Evolutionary conservation across 2,329 filamentous ascomycete species (phyloP).

Genomic region (Hansfordia pulvinata): DNA sequence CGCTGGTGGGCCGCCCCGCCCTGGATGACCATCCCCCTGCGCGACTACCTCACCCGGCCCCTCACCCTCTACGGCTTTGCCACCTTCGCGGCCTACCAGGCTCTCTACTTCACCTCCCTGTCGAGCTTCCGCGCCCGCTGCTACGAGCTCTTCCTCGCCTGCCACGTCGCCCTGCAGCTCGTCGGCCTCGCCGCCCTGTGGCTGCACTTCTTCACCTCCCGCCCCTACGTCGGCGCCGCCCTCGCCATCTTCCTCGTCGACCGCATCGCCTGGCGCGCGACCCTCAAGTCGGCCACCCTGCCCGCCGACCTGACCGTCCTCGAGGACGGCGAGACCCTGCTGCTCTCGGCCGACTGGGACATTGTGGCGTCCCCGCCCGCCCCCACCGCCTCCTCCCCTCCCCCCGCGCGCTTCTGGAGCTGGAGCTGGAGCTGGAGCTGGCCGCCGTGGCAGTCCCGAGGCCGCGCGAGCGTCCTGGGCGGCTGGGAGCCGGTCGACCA

Average conservation of each 20-base stretch:
- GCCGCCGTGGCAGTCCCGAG: constrained; percentile 8
- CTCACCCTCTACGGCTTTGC: constrained; percentile 38
- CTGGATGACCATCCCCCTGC: constrained; percentile 26
- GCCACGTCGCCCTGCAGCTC: constrained; percentile 43
- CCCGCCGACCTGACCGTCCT: constrained; percentile 36
- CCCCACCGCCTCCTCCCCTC: constrained; percentile 3
- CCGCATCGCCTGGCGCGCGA: constrained; percentile 40
- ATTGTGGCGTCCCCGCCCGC: constrained; percentile 7
- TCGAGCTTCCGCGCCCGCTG: constrained; percentile 43
- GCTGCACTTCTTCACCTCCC: constrained; percentile 39
- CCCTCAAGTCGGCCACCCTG: constrained; percentile 32
- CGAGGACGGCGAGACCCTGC: constrained; percentile 40
- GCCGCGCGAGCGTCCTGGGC: constrained; percentile 24
- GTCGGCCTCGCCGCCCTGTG: constrained; percentile 41
- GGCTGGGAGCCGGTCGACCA: constrained; percentile 52
- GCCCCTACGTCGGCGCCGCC: constrained; percentile 37
- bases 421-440: too few species aligned
- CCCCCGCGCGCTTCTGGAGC: too few species aligned
- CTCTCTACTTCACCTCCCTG: constrained; percentile 48
- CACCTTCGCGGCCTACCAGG: constrained; percentile 42
- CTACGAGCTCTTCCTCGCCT: constrained; percentile 49
- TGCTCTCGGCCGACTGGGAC: constrained; percentile 26
- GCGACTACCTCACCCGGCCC: constrained; percentile 33
- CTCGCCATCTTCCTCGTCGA: constrained; percentile 44
- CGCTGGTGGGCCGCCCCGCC: constrained; percentile 32